Evolutionary conservation across 352 stramenopile genomes (phyloP), one percentile per base, ranked within the genome.

Genomic region (Phytopythium helicoides): DNA sequence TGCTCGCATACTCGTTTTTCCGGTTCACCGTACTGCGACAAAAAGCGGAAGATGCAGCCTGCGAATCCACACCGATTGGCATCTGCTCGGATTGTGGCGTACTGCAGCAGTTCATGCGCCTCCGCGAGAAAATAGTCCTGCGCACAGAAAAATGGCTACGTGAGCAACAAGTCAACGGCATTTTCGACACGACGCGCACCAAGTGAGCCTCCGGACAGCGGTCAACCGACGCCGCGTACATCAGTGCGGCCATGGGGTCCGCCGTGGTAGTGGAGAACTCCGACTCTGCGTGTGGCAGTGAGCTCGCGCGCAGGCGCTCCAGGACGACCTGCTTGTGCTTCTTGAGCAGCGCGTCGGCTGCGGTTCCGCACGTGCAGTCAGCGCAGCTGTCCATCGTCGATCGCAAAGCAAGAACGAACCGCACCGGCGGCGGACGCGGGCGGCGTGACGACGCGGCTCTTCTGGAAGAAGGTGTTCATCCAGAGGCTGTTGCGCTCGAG

Each of bases 381-480:
- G 38, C 23, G n/a, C 18, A 21, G 35, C 12, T 14, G 18, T 11
- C 19, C 3, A 6, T 22, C 38, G n/a, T 22, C 22, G 2, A 14
- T 44, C 38, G n/a, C 38, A 9, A 19, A 6, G 2, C 7, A 44
- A n/a, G n/a, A n/a, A 2, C 9, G 12, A 18, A 3, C n/a, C 56
- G 19, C 40, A 83, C 75, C 75, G 70, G 86, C 73, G 19, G 68
- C 62, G 14, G 76, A 86, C 25, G 69, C 56, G 11, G 81, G 73
- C 18, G 74, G 69, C 8, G 79, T 89, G 56, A 75, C 70, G 67
- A 89, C 82, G 51, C 81, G 79, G 28, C 71, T 73, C 59, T 89
- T 89, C 66, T 92, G 81, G 62, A 92, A 92, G 62, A 75, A 79
- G 22, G 76, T 65, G 52, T 92, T 92, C 68, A 92, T 84, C 81